Evolutionary conservation across 768 basidiomycete species (phyloP).

Genomic region (Cantharellus anzutake): DNA sequence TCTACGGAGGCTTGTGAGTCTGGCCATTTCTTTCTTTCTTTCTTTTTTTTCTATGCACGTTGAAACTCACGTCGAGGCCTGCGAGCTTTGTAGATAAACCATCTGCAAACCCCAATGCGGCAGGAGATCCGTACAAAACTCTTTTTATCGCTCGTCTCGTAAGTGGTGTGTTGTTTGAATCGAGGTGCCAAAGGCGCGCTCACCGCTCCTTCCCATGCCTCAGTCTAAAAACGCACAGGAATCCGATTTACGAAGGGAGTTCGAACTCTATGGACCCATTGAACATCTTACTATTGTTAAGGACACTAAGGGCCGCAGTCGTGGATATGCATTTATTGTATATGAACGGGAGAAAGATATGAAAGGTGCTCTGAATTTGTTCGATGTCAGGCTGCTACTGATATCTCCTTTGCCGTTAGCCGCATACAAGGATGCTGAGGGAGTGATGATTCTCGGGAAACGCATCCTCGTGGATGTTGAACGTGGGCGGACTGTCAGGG

Average conservation of each 20-base stretch:
- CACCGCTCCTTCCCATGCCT: slow-evolving; percentile 1
- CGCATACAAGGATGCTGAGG: slow-evolving; percentile 98
- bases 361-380: slow-evolving; percentile 48
- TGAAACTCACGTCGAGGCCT: background rate
- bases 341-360: slow-evolving; percentile 98
- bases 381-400: background rate
- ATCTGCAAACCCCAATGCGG: slow-evolving; percentile 71
- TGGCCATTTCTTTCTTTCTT: background rate
- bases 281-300: slow-evolving; percentile 87
- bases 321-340: slow-evolving; percentile 93
- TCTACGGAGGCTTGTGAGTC: slow-evolving; percentile 72
- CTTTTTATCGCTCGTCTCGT: slow-evolving; percentile 90
- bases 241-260: slow-evolving; percentile 81
- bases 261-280: slow-evolving; percentile 86
- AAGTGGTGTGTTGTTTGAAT: slow-evolving; percentile 9
- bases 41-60: background rate
- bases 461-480: slow-evolving; percentile 96
- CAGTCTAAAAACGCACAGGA: slow-evolving; percentile 89
- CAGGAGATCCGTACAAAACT: slow-evolving; percentile 96
- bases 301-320: slow-evolving; percentile 70
- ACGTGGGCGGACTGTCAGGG: slow-evolving; percentile 90
- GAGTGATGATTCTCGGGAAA: slow-evolving; percentile 89
- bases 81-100: slow-evolving; percentile 53
- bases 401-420: slow-evolving; percentile 22
- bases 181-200: background rate